A percentile compares a stretch with the other conserved stretches of the same genome.
phyloP scores from a whole-genome alignment of 306 rosid species.

The Vachellia collinsii region DNA sequence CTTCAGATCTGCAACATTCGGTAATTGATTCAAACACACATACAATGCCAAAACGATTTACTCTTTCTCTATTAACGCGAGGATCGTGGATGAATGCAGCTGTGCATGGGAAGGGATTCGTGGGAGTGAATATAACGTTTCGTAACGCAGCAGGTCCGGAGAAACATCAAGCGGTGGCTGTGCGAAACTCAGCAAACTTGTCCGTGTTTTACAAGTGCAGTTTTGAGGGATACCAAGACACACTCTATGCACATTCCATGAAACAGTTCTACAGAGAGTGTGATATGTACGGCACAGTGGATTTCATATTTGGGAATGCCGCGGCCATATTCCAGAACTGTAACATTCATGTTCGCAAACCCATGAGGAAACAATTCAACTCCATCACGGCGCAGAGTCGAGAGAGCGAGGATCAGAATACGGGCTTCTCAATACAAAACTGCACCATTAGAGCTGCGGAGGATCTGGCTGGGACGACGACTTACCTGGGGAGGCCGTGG shows the following conservation, averaged over 20 bases:
- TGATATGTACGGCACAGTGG: slow-evolving; percentile 81
- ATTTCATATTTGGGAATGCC: slow-evolving; percentile 86
- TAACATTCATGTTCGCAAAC: slow-evolving; percentile 61
- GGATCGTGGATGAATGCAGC: slow-evolving; percentile 41
- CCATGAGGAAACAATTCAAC: slow-evolving; percentile 74
- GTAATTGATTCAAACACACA: slow-evolving; percentile 33
- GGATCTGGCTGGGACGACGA: slow-evolving; percentile 48
- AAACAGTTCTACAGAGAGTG: slow-evolving; percentile 84
- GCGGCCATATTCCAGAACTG: slow-evolving; percentile 75
- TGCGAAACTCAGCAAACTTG: slow-evolving; percentile 72
- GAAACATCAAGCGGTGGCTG: slow-evolving; percentile 83
- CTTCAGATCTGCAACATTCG: slow-evolving; percentile 76
- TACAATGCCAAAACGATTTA: neutral
- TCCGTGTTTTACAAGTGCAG: slow-evolving; percentile 79
- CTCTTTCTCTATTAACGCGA: neutral
- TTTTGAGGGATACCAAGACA: slow-evolving; percentile 87
- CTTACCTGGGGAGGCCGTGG: slow-evolving; percentile 85
- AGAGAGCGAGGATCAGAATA: slow-evolving; percentile 49
- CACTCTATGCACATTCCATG: slow-evolving; percentile 67
- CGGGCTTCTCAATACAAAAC: slow-evolving; percentile 69
- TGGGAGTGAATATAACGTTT: slow-evolving; percentile 70
- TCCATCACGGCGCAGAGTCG: slow-evolving; percentile 88
- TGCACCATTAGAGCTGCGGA: slow-evolving; percentile 58
- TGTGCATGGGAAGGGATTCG: slow-evolving; percentile 66
- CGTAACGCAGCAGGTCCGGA: slow-evolving; percentile 79